Evolutionary conservation across 768 basidiomycete genomes (phyloP).

Genomic region (Brasilioporus rufonigricans): DNA sequence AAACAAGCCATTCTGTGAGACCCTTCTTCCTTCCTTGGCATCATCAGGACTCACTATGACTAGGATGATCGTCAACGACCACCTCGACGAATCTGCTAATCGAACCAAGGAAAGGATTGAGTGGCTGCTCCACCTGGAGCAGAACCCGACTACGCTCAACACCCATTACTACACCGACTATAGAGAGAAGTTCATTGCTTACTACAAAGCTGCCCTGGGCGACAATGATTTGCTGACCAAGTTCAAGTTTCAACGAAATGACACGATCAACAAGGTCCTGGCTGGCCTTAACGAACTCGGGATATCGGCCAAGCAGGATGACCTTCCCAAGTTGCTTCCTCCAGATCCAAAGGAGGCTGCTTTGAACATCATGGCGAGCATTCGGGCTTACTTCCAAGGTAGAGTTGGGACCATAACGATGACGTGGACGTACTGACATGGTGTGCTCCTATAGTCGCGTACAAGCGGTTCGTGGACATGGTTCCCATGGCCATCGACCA

Average conservation of each 20-base stretch:
- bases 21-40: background rate
- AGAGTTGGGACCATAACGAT: background rate
- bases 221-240: conserved; percentile 3
- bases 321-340: conserved; percentile 50
- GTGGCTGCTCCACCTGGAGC: conserved; percentile 52
- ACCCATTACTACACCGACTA: conserved; percentile 50
- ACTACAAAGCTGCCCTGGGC: conserved; percentile 41
- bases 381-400: conserved; percentile 78
- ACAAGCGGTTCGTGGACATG: conserved; percentile 47
- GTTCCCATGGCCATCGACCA: no score
- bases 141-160: conserved; percentile 51
- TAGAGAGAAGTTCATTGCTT: conserved; percentile 45
- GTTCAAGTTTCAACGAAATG: background rate
- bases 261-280: conserved; percentile 30
- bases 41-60: background rate
- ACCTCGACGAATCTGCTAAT: conserved; percentile 44
- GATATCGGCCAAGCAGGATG: conserved; percentile 36
- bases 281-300: conserved; percentile 16
- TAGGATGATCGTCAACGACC: conserved; percentile 51
- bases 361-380: conserved; percentile 70
- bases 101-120: conserved; percentile 40
- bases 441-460: conserved; percentile 37
- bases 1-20: conserved; percentile 48
- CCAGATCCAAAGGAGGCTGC: no score
- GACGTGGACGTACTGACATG: background rate